Evolutionary conservation across 108 stramenopile genomes (phyloP).

Genomic region (Skeletonema costatum): DNA sequence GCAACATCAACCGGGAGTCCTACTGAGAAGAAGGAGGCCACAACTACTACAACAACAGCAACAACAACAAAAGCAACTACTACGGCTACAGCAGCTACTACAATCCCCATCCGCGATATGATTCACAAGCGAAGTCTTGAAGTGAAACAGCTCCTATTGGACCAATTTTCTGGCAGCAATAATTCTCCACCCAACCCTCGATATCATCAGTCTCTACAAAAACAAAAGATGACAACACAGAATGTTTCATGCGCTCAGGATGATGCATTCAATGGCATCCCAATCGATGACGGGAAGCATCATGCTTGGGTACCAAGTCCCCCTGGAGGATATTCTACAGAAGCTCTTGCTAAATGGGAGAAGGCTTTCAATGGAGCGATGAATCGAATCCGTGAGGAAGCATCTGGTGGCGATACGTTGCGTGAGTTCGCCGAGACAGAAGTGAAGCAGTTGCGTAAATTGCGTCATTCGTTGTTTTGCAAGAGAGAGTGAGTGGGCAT

Average conservation of each 20-base stretch:
- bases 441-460: slow-evolving; percentile 12
- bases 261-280: slow-evolving; percentile 29
- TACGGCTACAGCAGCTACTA: background rate
- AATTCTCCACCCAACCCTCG: slow-evolving; percentile 3
- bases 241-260: slow-evolving; percentile 10
- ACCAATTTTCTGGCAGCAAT: background rate
- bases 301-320: slow-evolving; percentile 8
- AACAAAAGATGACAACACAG: background rate
- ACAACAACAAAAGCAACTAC: background rate
- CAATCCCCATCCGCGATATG: slow-evolving; percentile 3
- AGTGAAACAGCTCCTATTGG: slow-evolving; percentile 1
- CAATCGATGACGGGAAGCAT: slow-evolving; percentile 16
- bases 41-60: background rate
- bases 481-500: too few species aligned
- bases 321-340: slow-evolving; percentile 8
- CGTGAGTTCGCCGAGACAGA: slow-evolving; percentile 13
- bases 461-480: slow-evolving; percentile 33
- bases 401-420: slow-evolving; percentile 13
- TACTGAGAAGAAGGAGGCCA: background rate
- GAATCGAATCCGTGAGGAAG: slow-evolving; percentile 9
- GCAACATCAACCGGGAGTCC: too few species aligned
- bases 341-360: slow-evolving; percentile 21
- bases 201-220: background rate
- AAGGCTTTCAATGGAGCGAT: slow-evolving; percentile 5
- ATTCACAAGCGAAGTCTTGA: slow-evolving; percentile 1